Evolutionary conservation across 805 yeast genomes (phyloP).

Genomic region (Yamadazyma insecticola): DNA sequence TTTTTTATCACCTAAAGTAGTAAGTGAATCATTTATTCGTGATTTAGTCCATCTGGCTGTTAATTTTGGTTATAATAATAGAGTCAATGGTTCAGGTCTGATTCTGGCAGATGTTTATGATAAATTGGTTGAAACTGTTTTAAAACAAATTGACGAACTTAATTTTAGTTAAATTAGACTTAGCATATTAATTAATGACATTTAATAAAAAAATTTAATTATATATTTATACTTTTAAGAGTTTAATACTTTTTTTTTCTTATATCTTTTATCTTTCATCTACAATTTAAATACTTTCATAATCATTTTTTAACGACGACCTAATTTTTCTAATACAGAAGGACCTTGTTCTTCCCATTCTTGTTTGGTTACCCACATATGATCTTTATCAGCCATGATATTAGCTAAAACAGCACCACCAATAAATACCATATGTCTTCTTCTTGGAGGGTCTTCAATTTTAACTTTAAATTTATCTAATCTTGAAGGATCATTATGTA

Average conservation of each 20-base stretch:
- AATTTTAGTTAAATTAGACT: conserved; percentile 21
- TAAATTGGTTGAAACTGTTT: conserved; percentile 34
- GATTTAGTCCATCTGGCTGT: conserved; percentile 77
- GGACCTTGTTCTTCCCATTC: conserved; percentile 99
- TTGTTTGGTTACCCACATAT: conserved; percentile 93
- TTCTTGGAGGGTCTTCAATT: conserved; percentile 98
- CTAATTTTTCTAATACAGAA: conserved; percentile 77
- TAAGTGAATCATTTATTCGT: conserved; percentile 59
- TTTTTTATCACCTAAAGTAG: conserved; percentile 71
- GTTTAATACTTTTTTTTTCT: background rate
- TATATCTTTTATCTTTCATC: background rate
- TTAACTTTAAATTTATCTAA: conserved; percentile 89
- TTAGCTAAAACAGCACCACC: conserved; percentile 98
- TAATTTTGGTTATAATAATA: conserved; percentile 53
- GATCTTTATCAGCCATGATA: conserved; percentile 97
- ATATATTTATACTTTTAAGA: background rate
- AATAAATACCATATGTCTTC: conserved; percentile 97
- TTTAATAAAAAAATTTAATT: background rate
- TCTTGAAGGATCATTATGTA: conserved; percentile 81
- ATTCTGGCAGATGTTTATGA: conserved; percentile 39
- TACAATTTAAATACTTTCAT: background rate
- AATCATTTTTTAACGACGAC: conserved; percentile 41
- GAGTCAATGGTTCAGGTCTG: conserved; percentile 36
- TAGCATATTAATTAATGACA: background rate
- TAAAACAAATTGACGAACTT: conserved; percentile 34